A percentile compares a stretch with the other conserved stretches of the same genome.
Evolutionary conservation across 495 filamentous ascomycete species (phyloP).

Genomic region (Penicillium argentinense): DNA sequence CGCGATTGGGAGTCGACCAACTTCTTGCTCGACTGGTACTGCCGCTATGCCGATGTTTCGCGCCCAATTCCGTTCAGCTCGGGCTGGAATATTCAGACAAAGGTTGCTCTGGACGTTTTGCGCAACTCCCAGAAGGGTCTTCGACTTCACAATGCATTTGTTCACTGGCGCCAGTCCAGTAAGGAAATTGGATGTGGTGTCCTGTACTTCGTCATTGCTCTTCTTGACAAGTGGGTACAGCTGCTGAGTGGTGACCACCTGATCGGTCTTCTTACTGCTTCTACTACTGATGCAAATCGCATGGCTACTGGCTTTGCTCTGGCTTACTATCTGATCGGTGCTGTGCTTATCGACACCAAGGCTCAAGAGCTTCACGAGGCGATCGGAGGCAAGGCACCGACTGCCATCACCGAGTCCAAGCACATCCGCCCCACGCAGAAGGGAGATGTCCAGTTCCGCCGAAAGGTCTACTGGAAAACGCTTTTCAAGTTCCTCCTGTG

Average conservation of each 20-base stretch:
- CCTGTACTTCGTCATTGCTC: constrained; percentile 58
- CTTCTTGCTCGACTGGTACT: constrained; percentile 61
- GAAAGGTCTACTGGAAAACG: constrained; percentile 56
- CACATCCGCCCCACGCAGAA: constrained; percentile 46
- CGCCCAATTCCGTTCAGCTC: constrained; percentile 58
- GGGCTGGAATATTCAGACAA: constrained; percentile 60
- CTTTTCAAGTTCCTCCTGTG: constrained; percentile 52
- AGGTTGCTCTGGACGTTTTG: constrained; percentile 55
- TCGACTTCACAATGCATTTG: constrained; percentile 59
- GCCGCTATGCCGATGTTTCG: constrained; percentile 48
- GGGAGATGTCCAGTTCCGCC: constrained; percentile 45
- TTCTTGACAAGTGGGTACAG: constrained; percentile 60
- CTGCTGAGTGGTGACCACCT: constrained; percentile 48
- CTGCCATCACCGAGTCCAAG: constrained; percentile 30
- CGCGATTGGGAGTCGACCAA: constrained; percentile 56
- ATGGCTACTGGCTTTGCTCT: constrained; percentile 57
- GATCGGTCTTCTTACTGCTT: constrained; percentile 40
- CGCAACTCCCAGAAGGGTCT: constrained; percentile 57
- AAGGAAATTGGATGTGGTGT: constrained; percentile 58
- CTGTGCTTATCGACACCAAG: constrained; percentile 58
- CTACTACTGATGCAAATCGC: constrained; percentile 43
- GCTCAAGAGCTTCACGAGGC: constrained; percentile 53
- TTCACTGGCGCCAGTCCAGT: constrained; percentile 60
- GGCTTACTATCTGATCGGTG: constrained; percentile 59
- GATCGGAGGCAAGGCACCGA: constrained; percentile 40